Percentiles rank a stretch among this genome's conserved stretches.
These are phyloP conservation scores for Mycena crocata DNA, from an alignment of 768 basidiomycete species.

Conservation along the genomic window DNA sequence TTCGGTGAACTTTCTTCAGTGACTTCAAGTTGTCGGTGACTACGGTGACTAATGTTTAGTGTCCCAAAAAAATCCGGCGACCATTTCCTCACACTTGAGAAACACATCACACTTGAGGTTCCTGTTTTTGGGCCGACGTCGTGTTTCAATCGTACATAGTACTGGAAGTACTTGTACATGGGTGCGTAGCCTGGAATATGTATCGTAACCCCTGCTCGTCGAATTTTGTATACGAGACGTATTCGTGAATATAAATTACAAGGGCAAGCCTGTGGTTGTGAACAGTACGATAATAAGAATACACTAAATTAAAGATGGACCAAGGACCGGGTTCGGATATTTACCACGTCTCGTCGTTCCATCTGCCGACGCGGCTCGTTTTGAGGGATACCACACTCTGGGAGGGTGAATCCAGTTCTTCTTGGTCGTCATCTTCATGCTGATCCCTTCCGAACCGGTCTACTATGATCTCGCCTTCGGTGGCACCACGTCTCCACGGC, in stretches of 20 bases:
- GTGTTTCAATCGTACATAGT: neutral
- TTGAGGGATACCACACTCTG: constrained; percentile 23
- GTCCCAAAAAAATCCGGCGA: too few species aligned
- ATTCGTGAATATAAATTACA: constrained; percentile 17
- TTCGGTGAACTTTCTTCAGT: too few species aligned
- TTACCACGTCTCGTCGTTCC: constrained; percentile 33
- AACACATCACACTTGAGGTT: too few species aligned
- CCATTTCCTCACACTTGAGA: too few species aligned
- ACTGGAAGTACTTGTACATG: neutral
- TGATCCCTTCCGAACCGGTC: constrained; percentile 30
- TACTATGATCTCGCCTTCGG: constrained; percentile 52
- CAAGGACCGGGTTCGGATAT: neutral
- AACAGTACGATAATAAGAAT: constrained; percentile 16
- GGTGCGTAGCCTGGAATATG: neutral
- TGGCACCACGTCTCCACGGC: constrained; percentile 48
- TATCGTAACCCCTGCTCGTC: neutral
- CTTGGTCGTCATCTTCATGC: constrained; percentile 12
- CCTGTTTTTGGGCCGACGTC: neutral
- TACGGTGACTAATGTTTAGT: too few species aligned
- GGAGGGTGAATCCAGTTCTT: constrained; percentile 15
- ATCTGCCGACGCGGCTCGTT: constrained; percentile 29
- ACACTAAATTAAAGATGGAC: constrained; percentile 5
- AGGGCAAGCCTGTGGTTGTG: neutral
- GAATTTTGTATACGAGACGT: neutral
- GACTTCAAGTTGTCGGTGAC: too few species aligned